phyloP scores from a whole-genome alignment of 495 filamentous ascomycete genomes.

The Tuber aestivum region DNA sequence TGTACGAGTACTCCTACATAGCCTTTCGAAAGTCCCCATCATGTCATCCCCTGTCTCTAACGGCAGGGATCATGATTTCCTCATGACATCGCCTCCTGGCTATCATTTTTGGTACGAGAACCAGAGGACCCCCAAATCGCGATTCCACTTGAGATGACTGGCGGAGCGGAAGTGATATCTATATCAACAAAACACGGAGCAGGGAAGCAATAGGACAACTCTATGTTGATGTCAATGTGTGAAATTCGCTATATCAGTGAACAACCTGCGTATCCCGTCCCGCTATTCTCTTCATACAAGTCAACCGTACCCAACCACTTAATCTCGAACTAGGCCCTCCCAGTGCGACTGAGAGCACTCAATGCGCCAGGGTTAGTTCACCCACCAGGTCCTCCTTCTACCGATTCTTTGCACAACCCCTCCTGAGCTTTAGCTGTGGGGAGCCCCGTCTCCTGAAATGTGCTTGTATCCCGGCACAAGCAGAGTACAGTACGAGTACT shows the following conservation, averaged over 20 bases:
- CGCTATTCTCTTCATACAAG: not conserved
- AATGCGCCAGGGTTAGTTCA: not conserved
- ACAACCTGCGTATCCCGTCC: not conserved
- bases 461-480: too few species aligned
- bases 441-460: not conserved
- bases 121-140: not conserved
- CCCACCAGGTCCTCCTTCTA: not conserved
- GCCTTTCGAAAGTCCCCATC: too few species aligned
- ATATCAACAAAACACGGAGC: not conserved
- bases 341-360: not conserved
- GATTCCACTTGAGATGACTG: not conserved
- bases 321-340: not conserved
- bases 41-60: too few species aligned
- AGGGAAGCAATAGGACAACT: not conserved
- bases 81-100: not conserved
- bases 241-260: not conserved
- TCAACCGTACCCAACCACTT: not conserved
- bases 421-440: not conserved
- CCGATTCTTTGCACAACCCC: not conserved
- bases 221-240: not conserved
- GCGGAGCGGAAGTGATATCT: not conserved
- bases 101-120: not conserved
- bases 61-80: not conserved
- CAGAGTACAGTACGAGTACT: too few species aligned
- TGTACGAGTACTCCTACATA: too few species aligned